phyloP scores from a whole-genome alignment of 257 asterid genomes.

The Nicotiana tomentosiformis region DNA sequence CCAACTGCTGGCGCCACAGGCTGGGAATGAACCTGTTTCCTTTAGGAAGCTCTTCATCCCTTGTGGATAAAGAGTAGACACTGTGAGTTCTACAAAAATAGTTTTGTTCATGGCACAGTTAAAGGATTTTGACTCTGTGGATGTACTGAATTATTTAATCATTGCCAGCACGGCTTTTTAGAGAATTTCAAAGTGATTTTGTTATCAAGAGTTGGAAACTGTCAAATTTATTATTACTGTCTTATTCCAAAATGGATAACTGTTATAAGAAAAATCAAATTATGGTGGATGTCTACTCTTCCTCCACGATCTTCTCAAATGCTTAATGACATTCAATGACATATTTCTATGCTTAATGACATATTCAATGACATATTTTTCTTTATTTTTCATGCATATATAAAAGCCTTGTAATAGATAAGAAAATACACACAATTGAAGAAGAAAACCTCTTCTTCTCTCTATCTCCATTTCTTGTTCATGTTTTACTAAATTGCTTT shows the following conservation, averaged over 20 bases:
- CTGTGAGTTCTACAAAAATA: background rate
- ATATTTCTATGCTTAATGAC: too few species aligned
- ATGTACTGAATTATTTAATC: background rate
- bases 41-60: background rate
- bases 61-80: background rate
- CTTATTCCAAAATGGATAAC: background rate
- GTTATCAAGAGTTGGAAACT: background rate
- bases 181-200: background rate
- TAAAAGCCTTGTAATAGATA: too few species aligned
- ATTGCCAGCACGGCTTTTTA: background rate
- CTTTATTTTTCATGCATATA: too few species aligned
- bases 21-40: background rate
- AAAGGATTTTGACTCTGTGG: background rate
- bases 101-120: background rate
- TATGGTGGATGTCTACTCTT: too few species aligned
- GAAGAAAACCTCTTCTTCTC: too few species aligned
- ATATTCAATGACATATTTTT: too few species aligned
- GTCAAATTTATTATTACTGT: background rate
- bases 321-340: too few species aligned
- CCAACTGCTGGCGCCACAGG: background rate
- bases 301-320: too few species aligned
- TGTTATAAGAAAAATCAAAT: too few species aligned
- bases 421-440: too few species aligned
- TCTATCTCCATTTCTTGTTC: too few species aligned
- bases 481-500: too few species aligned